Conservation (phyloP, 2,329 filamentous ascomycete species). For the Trichophyton benhamiae region DNA sequence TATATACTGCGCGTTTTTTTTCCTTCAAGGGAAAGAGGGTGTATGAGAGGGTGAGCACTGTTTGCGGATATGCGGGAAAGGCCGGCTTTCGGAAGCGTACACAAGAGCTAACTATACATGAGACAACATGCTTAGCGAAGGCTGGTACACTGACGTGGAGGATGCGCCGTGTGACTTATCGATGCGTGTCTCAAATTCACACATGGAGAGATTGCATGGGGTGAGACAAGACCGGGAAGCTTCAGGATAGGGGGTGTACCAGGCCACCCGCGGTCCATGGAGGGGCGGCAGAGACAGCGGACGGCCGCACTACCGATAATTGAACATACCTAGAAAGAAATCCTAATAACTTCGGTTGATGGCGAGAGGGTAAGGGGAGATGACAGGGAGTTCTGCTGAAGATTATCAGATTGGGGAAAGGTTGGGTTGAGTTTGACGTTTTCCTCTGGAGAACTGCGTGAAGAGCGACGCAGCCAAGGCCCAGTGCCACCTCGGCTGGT, state of each 20-base stretch:
- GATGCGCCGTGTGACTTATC: neutral
- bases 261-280: neutral
- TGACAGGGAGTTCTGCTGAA: neutral
- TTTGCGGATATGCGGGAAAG: neutral
- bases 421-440: neutral
- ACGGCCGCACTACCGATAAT: neutral
- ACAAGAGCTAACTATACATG: neutral
- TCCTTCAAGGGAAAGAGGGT: neutral
- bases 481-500: neutral
- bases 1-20: neutral
- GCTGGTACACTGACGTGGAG: neutral
- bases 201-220: slow-evolving; percentile 4
- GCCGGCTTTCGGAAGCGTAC: neutral
- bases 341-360: neutral
- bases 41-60: neutral
- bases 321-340: neutral
- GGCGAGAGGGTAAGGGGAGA: neutral
- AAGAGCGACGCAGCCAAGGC: neutral
- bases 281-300: neutral
- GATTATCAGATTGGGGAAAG: neutral
- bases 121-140: neutral
- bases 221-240: slow-evolving; percentile 1
- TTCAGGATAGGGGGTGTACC: neutral
- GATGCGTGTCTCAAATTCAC: slow-evolving; percentile 2
- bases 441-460: neutral